Conservation (phyloP, 1,139 yeast species). For the Yamadazyma triangularis region DNA sequence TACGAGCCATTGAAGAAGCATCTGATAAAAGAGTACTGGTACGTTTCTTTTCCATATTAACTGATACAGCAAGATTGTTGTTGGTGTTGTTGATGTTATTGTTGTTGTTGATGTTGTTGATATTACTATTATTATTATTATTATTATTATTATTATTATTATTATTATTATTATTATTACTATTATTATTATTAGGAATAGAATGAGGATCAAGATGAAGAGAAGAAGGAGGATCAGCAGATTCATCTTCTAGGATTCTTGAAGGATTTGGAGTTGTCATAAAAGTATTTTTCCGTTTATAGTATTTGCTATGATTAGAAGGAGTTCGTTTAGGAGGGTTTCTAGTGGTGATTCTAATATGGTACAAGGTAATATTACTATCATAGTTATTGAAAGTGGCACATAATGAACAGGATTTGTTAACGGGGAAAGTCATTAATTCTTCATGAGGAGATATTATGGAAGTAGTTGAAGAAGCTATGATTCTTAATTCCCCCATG, state of each 20-base stretch:
- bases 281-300: constrained; percentile 23
- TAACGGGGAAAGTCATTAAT: constrained; percentile 47
- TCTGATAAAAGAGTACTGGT: constrained; percentile 53
- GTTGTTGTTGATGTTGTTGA: too few relatives aligned
- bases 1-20: constrained; percentile 55
- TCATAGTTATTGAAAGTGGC: constrained; percentile 50
- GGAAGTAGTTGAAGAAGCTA: constrained; percentile 68
- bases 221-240: too few relatives aligned
- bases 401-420: constrained; percentile 37
- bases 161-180: too few relatives aligned
- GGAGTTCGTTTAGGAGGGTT: constrained; percentile 14
- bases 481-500: constrained; percentile 59
- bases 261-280: constrained; percentile 40
- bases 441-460: constrained; percentile 58
- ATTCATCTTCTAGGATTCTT: constrained; percentile 41
- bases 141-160: too few relatives aligned
- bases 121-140: too few relatives aligned
- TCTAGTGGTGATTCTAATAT: constrained; percentile 41
- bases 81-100: constrained; percentile 1
- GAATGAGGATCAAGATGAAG: not conserved
- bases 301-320: constrained; percentile 6
- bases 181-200: not conserved
- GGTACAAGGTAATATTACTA: constrained; percentile 43
- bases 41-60: constrained; percentile 48
- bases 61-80: constrained; percentile 17